Evolutionary conservation across 306 rosid species (phyloP).

Genomic region (Biancaea sappan): DNA sequence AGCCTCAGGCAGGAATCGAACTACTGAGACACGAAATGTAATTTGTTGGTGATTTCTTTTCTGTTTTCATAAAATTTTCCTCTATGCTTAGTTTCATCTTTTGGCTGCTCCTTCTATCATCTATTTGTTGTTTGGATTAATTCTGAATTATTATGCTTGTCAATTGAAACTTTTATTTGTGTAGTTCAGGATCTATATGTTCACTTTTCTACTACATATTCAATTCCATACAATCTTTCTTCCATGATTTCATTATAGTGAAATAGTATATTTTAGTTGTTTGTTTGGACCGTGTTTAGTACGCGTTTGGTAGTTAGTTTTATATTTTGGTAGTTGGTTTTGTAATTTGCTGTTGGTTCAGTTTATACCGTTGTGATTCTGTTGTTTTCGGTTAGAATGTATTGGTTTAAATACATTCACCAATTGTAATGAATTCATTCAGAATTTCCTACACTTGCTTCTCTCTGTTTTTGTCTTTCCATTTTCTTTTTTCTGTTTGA

Average conservation of each 20-base stretch:
- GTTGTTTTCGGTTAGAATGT: no score
- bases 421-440: no score
- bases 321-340: no score
- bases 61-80: not conserved
- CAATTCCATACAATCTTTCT: constrained; percentile 1
- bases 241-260: not conserved
- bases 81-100: constrained; percentile 15
- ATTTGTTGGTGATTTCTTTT: constrained; percentile 27
- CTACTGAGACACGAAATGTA: constrained; percentile 87
- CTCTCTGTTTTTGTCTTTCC: no score
- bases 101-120: constrained; percentile 3
- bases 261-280: no score
- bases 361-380: no score
- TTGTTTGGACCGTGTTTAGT: no score
- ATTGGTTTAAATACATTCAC: no score
- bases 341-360: no score
- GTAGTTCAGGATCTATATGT: constrained; percentile 7
- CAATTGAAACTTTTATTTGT: not conserved
- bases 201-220: not conserved
- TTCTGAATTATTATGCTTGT: not conserved
- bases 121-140: constrained; percentile 1
- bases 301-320: no score
- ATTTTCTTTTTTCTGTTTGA: no score
- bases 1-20: constrained; percentile 83
- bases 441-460: no score